These are phyloP conservation scores for Pythium aquatile DNA, from an alignment of 352 stramenopile species.

Conservation along the genomic window DNA sequence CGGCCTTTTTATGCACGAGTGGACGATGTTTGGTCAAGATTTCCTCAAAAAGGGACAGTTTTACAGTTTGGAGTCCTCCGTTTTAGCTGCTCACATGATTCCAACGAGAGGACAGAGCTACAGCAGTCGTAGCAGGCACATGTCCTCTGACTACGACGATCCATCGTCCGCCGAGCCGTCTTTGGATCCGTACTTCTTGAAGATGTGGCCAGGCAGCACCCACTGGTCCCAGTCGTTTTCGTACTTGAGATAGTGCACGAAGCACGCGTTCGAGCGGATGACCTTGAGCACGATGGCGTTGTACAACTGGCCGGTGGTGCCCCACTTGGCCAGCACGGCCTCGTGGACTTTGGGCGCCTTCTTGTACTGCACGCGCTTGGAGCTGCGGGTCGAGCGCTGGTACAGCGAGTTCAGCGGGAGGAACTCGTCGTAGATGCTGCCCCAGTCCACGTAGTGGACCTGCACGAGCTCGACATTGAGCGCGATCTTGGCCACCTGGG, in stretches of 20 bases:
- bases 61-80: neutral
- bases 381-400: conserved; percentile 34
- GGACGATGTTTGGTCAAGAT: neutral
- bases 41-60: neutral
- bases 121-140: neutral
- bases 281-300: conserved; percentile 80
- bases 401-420: conserved; percentile 64
- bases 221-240: conserved; percentile 86
- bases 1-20: conserved; percentile 11
- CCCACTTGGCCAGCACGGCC: conserved; percentile 72
- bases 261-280: conserved; percentile 69
- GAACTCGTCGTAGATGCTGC: conserved; percentile 83
- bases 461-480: conserved; percentile 73
- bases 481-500: conserved; percentile 60
- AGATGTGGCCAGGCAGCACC: conserved; percentile 76
- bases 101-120: neutral
- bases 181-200: conserved; percentile 54
- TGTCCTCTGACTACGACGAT: neutral
- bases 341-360: conserved; percentile 70
- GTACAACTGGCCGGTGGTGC: conserved; percentile 67
- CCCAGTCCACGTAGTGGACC: conserved; percentile 80
- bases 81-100: neutral
- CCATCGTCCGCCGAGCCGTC: neutral
- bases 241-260: conserved; percentile 84
- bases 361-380: conserved; percentile 57